Base-by-base conservation (phyloP, 78 protist genomes). In the Neovahlkampfia damariscottae region DNA sequence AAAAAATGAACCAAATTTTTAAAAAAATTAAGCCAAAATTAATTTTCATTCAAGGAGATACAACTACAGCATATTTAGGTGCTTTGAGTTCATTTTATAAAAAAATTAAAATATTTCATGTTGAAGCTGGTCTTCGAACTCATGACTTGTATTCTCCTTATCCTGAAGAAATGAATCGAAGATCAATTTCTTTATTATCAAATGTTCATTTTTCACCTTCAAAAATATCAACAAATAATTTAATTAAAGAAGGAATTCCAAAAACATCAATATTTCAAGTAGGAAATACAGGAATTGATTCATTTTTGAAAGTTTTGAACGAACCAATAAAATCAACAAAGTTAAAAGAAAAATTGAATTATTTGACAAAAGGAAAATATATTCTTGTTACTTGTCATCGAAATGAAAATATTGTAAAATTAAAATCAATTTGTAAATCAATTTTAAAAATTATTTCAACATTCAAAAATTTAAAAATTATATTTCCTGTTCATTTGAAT, bases 91-190 rank as follows among this genome's bases (percentile, higher is more conserved):
- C 77, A 3, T 38, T 38, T 40, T 73, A 73, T 58, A 19, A 73
- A 27, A 7, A n/a, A 2, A 41, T 73, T 3, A 39, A 38, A 40
- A 37, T 73, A 2, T 41, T 29, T 27, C 77, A 73, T 58, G 70
- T 73, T 5, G 77, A 73, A 58, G 77, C 77, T 3, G 77, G 77
- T 3, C 70, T 73, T 19, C 77, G 77, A 29, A 73, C 77, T 4
- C 9, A 9, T 19, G 58, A 73, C 58, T 4, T 58, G 29, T 1
- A 68, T 39, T 40, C 38, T n/a, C 77, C 77, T 6, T 40, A 38
- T 40, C 77, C 77, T 19, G 77, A 73, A 40, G 77, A 73, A 5
- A 4, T 73, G 19, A 73, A 73, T 41, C 76, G 77, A n/a, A 58
- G 9, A 27, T 5, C 40, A 3, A 9, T 73, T 37, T 5, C 29